A percentile compares a stretch with the other conserved stretches of the same genome.
Conservation (phyloP, 805 yeast species). For the Cyberlindnera samutprakarnensis region DNA sequence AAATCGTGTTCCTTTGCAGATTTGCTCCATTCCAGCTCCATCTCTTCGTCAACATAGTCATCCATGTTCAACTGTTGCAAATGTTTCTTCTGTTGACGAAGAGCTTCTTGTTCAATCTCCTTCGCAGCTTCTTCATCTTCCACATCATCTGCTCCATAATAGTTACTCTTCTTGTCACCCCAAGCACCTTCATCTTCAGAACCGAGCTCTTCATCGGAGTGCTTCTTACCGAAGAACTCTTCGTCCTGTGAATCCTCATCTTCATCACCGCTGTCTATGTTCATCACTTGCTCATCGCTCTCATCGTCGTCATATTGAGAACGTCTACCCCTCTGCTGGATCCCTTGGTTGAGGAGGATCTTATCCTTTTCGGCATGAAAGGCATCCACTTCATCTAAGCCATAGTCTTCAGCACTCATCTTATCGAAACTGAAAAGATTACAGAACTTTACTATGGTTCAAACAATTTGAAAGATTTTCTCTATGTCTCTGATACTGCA, state of each 20-base stretch:
- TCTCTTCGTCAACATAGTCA: slow-evolving; percentile 71
- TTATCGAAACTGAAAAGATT: no score
- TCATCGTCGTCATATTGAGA: slow-evolving; percentile 29
- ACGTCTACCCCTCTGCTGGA: slow-evolving; percentile 27
- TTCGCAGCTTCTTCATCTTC: slow-evolving; percentile 67
- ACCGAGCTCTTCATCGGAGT: slow-evolving; percentile 23
- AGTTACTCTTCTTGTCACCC: slow-evolving; percentile 37
- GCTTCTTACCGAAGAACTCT: slow-evolving; percentile 25
- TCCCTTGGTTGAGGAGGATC: slow-evolving; percentile 43
- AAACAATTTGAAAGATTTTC: no score
- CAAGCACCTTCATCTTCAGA: slow-evolving; percentile 36
- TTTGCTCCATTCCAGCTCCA: slow-evolving; percentile 72
- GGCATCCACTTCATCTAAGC: slow-evolving; percentile 60
- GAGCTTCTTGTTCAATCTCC: slow-evolving; percentile 80
- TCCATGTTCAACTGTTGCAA: slow-evolving; percentile 67
- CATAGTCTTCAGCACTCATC: slow-evolving; percentile 35
- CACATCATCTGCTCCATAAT: slow-evolving; percentile 47
- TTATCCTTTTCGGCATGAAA: slow-evolving; percentile 56
- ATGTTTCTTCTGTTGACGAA: slow-evolving; percentile 77
- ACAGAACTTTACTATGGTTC: no score
- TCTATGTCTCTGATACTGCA: no score
- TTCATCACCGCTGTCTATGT: slow-evolving; percentile 25
- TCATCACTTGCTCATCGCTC: slow-evolving; percentile 44
- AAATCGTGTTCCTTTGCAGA: slow-evolving; percentile 41
- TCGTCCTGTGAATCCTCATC: slow-evolving; percentile 24